Percentiles rank a stretch among this genome's conserved stretches.
Evolutionary conservation across 75 land plant species (phyloP).

Genomic region (Isoetes taiwanensis): DNA sequence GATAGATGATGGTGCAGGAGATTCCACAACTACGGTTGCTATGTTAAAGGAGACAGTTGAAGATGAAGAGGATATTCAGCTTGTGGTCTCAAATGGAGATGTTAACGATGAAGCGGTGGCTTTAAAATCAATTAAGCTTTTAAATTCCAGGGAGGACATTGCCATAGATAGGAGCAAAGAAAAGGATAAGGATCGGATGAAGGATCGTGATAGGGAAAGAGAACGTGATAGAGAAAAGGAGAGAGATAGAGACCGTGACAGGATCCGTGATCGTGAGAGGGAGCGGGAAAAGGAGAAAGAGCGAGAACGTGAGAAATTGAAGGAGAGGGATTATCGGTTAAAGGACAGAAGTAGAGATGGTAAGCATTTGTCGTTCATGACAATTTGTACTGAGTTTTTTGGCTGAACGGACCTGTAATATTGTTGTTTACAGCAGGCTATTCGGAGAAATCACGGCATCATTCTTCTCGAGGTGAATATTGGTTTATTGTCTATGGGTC

Average conservation of each 20-base stretch:
- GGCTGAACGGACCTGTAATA: neutral
- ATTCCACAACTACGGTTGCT: slow-evolving; percentile 27
- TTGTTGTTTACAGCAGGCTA: slow-evolving; percentile 25
- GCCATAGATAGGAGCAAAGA: slow-evolving; percentile 35
- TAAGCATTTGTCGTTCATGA: slow-evolving; percentile 8
- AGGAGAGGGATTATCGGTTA: slow-evolving; percentile 33
- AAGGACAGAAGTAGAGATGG: slow-evolving; percentile 49
- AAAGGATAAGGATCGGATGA: slow-evolving; percentile 28
- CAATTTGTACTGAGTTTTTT: neutral
- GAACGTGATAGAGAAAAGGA: slow-evolving; percentile 34
- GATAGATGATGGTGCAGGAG: slow-evolving; percentile 40
- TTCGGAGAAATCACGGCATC: slow-evolving; percentile 39
- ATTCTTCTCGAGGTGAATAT: slow-evolving; percentile 33
- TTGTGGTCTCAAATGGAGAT: slow-evolving; percentile 18
- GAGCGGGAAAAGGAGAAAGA: slow-evolving; percentile 32
- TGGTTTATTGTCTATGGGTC: neutral
- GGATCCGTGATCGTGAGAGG: slow-evolving; percentile 45
- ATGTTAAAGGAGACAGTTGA: slow-evolving; percentile 26
- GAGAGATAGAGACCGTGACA: slow-evolving; percentile 53
- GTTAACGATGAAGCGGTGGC: slow-evolving; percentile 33
- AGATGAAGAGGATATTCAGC: slow-evolving; percentile 29
- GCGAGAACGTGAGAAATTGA: slow-evolving; percentile 20
- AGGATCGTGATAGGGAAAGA: slow-evolving; percentile 53
- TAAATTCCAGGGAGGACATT: slow-evolving; percentile 20
- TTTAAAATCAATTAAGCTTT: slow-evolving; percentile 13